These are phyloP conservation scores for Trametes sp. DNA, from an alignment of 1,284 basidiomycete genomes.

Conservation along the genomic window DNA sequence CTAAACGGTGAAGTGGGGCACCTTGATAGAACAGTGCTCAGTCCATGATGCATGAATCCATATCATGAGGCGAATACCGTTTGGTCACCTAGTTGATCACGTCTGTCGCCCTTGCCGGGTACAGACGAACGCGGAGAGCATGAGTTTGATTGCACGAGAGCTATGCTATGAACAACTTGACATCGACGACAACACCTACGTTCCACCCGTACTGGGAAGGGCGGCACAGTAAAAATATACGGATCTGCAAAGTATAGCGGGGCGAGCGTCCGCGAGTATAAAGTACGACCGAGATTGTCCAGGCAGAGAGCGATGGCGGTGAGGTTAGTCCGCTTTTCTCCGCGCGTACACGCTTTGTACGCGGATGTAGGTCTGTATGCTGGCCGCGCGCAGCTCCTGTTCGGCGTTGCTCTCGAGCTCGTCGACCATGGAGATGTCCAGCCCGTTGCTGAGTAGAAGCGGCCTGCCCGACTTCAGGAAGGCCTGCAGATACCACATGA, in stretches of 20 bases:
- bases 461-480: constrained; percentile 73
- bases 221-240: constrained; percentile 6
- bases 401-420: constrained; percentile 57
- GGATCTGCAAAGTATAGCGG: not conserved
- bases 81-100: too few species aligned
- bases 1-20: too few species aligned
- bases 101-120: too few species aligned
- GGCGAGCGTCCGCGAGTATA: constrained; percentile 9
- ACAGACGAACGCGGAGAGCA: too few species aligned
- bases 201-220: not conserved
- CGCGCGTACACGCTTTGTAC: constrained; percentile 67
- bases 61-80: too few species aligned
- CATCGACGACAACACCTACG: not conserved
- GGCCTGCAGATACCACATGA: constrained; percentile 47
- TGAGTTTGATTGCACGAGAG: not conserved
- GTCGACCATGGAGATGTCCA: constrained; percentile 59
- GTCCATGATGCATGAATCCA: too few species aligned
- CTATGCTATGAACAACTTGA: constrained; percentile 5
- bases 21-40: too few species aligned
- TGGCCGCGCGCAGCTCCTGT: constrained; percentile 58
- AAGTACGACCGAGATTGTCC: constrained; percentile 11
- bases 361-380: constrained; percentile 56
- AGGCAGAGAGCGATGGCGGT: not conserved
- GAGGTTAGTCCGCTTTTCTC: constrained; percentile 44
- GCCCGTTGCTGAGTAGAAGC: constrained; percentile 66